Base-by-base conservation (phyloP, 2,329 filamentous ascomycete species). In the Phaeosphaeriaceae sp. region DNA sequence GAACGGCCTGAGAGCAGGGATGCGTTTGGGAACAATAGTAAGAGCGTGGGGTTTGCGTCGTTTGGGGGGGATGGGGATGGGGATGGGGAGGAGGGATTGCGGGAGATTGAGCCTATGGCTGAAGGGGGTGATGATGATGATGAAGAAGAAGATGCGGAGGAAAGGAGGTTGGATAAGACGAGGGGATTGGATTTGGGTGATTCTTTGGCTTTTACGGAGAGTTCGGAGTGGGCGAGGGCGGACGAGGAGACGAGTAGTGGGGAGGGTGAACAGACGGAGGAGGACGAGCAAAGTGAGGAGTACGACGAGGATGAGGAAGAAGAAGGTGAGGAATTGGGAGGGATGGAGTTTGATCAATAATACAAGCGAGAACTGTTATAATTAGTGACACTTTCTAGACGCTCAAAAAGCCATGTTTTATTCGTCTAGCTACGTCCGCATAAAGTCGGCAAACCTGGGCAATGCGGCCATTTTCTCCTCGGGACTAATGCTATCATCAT, bases 391-490 rank as follows among this genome's bases (percentile, higher is more conserved):
- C 18, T 39, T 39, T 13, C 26, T 15, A 39, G 13, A 26, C 11
- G 13, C 20, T 23, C 12, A 12, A 20, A 7, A 23, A 12, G 21
- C 16, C 7, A 12, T 20, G 30, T 12, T 16, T n/a, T 11, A 15
- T 16, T 34, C 32, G 32, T 6, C 16, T 20, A 17, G 3, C 52
- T 61, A 69, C 41, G 59, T 56, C 50, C 59, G 49, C 42, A 61
- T 56, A 44, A 63, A 65, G 35, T 59, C 57, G 0, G 87, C 85
- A 77, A 95, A 96, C 74, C 85, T 87, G 53, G 88, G 80, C 77
- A 94, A 77, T 68, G 79, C 76, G 21, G 90, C 88, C 89, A 96
- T 92, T 76, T 87, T 90, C 81, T 96, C 92, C 77, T 97, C 92
- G 1, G 91, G 89, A 65, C 89, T 94, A 66, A 86, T 78, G 50